Conservation (phyloP, 257 asterid genomes). For the Solanum clarkiae region DNA sequence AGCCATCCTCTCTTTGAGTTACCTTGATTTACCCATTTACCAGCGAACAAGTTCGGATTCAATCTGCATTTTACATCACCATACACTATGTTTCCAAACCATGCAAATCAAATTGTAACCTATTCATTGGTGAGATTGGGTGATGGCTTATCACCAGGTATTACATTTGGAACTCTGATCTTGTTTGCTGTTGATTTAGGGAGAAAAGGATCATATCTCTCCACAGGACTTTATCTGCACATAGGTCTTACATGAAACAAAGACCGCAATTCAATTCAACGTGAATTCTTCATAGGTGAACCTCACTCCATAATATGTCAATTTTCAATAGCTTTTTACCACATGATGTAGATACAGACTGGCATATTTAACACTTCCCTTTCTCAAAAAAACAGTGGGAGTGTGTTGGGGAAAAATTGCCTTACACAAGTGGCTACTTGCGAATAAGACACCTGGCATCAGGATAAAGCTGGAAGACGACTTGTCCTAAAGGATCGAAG, state of each 20-base stretch:
- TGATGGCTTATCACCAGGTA: neutral
- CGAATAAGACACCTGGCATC: neutral
- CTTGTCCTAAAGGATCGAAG: neutral
- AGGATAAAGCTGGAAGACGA: neutral
- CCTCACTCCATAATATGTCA: neutral
- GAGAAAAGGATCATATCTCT: neutral
- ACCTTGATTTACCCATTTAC: neutral
- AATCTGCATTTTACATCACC: neutral
- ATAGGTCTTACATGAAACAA: neutral
- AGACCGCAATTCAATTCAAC: neutral
- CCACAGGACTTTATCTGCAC: neutral
- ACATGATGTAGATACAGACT: neutral
- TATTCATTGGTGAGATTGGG: neutral
- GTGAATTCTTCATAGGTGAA: neutral
- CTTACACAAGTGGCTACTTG: neutral
- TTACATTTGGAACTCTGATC: neutral
- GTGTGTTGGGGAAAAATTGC: neutral
- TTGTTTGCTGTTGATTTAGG: neutral
- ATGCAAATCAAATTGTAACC: neutral
- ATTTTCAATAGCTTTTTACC: neutral
- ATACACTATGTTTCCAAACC: neutral
- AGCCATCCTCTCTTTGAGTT: neutral
- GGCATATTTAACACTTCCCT: neutral
- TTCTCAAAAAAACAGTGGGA: neutral
- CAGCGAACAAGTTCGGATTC: neutral